Evolutionary conservation across 2,329 filamentous ascomycete species (phyloP), one percentile per base, ranked within the genome.

Genomic region (Calonectria ilicicola): DNA sequence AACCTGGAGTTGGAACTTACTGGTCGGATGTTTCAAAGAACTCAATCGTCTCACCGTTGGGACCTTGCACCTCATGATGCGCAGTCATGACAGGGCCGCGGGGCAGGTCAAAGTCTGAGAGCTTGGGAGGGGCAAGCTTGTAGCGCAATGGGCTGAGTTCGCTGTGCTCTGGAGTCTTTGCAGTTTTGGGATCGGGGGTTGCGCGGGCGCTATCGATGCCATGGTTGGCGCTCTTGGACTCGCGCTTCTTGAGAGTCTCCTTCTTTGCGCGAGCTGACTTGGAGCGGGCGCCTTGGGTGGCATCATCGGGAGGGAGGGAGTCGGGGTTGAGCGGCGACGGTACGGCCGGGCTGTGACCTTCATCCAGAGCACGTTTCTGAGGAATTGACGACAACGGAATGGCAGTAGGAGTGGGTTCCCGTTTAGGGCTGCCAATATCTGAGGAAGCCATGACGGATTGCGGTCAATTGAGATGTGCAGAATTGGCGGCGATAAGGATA

Each of bases 321-420:
- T 85, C 86, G 49, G 92, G 91, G 78, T 95, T 95, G 74, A 96
- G 89, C 32, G 93, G 93, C 14, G 94, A 96, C 3, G 93, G 91
- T 2, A 95, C 88, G 15, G 91, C 88, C 5, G 94, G 93, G 73
- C 89, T 89, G 82, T 95, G 92, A 80, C 91, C 91, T 78, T 94
- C 93, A 73, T 94, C 92, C 35, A 93, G 87, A 26, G 87, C 85
- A 72, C 92, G 91, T 79, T 94, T 94, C 80, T 93, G 89, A 4
- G 92, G 91, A 27, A 93, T 85, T 12, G 87, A 87, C 64, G 87
- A 84, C 82, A 84, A 78, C 7, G 84, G 79, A 19, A 82, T 77
- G 26, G 82, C 77, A 21, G 81, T 82, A 32, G 86, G 84, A 8
- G 84, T 86, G 21, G 84, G 76, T 77, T 88, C 86, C 71, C 83